A percentile compares a stretch with the other conserved stretches of the same genome.
Conservation (phyloP, 2,329 filamentous ascomycete species). For the Nothophaeocryptopus gaeumannii region DNA sequence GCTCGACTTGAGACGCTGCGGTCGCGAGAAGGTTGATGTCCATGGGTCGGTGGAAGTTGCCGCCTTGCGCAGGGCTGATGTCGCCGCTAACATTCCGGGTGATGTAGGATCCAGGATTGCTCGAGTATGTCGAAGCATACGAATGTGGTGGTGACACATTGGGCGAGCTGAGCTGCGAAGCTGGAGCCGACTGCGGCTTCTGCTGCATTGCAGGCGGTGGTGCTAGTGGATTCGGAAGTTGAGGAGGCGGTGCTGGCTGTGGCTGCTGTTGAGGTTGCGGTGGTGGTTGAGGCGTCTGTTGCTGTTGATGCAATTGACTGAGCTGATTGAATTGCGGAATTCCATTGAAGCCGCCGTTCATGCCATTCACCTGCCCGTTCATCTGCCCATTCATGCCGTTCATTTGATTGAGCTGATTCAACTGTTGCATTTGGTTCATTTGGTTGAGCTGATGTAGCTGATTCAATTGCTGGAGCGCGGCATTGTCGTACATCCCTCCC, state of each 20-base stretch:
- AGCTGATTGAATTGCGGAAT: constrained; percentile 14
- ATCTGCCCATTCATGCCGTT: constrained; percentile 20
- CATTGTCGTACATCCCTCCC: constrained; percentile 50
- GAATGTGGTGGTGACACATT: constrained; percentile 95
- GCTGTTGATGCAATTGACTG: constrained; percentile 16
- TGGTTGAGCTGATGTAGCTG: constrained; percentile 71
- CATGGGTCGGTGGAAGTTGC: constrained; percentile 47
- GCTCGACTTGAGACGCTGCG: constrained; percentile 64
- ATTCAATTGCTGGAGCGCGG: constrained; percentile 43
- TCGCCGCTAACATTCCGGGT: constrained; percentile 53
- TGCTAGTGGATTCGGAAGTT: constrained; percentile 5
- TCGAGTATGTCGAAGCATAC: constrained; percentile 60
- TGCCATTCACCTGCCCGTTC: constrained; percentile 12
- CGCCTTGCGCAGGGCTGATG: constrained; percentile 45
- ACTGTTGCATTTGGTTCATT: constrained; percentile 57
- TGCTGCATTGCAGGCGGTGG: constrained; percentile 48
- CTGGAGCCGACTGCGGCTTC: constrained; percentile 82
- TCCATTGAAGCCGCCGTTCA: neutral
- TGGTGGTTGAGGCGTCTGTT: constrained; percentile 20
- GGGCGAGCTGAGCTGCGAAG: constrained; percentile 82
- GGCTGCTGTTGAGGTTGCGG: constrained; percentile 17
- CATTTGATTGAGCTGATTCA: constrained; percentile 28
- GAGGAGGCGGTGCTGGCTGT: constrained; percentile 11
- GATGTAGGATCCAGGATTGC: constrained; percentile 57
- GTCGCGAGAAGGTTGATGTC: constrained; percentile 69